Evolutionary conservation across 1,284 basidiomycete genomes (phyloP).

Genomic region (Leccinum fallax): DNA sequence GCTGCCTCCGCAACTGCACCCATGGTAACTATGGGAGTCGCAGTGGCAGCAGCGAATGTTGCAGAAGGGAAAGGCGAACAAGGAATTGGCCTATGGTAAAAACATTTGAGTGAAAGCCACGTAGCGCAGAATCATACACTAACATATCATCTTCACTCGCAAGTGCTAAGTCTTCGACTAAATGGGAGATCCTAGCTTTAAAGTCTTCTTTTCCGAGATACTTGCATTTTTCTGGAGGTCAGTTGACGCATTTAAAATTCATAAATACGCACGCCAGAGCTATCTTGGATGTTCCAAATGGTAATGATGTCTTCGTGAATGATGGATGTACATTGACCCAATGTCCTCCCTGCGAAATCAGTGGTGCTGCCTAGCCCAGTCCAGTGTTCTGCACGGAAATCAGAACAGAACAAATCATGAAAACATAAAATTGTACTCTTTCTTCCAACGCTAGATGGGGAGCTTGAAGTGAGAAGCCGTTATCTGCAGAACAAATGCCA

Average conservation of each 20-base stretch:
- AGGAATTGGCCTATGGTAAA: background rate
- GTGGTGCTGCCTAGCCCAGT: background rate
- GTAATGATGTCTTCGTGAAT: conserved; percentile 8
- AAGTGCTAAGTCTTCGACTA: conserved; percentile 5
- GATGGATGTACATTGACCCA: conserved; percentile 2
- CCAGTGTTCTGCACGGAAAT: conserved; percentile 7
- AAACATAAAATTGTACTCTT: background rate
- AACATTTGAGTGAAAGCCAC: background rate
- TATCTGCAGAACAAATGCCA: background rate
- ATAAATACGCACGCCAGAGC: background rate
- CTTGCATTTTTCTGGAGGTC: background rate
- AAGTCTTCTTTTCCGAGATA: conserved; percentile 10
- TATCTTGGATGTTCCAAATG: conserved; percentile 10
- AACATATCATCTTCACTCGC: background rate
- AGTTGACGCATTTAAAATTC: background rate
- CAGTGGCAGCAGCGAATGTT: conserved; percentile 5
- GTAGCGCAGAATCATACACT: background rate
- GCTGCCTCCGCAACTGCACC: conserved; percentile 5
- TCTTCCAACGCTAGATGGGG: background rate
- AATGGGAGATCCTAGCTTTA: conserved; percentile 10
- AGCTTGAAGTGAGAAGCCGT: background rate
- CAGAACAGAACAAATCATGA: background rate
- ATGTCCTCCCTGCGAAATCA: background rate
- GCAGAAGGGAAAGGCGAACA: background rate
- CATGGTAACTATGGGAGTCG: conserved; percentile 2